Base-by-base conservation (phyloP, 495 filamentous ascomycete species). In the Thermochaetoides thermophila region DNA sequence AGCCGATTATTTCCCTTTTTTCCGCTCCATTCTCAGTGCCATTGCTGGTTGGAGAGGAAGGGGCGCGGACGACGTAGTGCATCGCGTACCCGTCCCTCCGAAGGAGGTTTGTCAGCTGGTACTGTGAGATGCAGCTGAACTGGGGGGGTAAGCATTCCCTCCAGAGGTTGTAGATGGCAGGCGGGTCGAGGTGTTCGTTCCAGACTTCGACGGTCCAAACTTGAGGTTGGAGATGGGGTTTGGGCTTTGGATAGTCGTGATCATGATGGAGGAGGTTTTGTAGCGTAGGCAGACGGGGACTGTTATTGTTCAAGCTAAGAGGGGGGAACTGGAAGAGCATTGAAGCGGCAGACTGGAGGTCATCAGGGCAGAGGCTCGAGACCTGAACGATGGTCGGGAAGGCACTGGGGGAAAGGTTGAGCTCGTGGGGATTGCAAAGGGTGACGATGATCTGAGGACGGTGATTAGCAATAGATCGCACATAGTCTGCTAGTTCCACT, bases 31-130 rank as follows among this genome's bases (percentile, higher is more conserved):
- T n/a, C n/a, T n/a, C n/a, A n/a, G n/a, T n/a, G n/a, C n/a, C n/a
- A n/a, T n/a, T n/a, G 21, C 21, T 24, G 11, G 6, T 11, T 15
- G 52, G 48, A 10, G 51, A 64, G 29, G 49, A 58, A 4, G 65
- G 60, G 15, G 71, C 63, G 20, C 66, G 64, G 28, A 76, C 70
- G 32, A 77, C 58, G 39, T 73, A 75, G 44, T 76, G 69, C 61
- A 66, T 73, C 22, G 67, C 69, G 43, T 69, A 73, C 5, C 73
- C 72, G 38, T 69, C 68, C 17, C 70, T 63, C 32, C 61, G 61
- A n/a, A 77, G 61, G 16, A 76, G 49, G 27, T 57, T 57, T 31
- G 60, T 60, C 19, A 77, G 55, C 13, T 59, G 58, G 31, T 57
- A 52, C 15, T 42, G 48, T 28, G 49, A 47, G 3, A 69, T 49